Conservation (phyloP, 1,284 basidiomycete species). For the Cutaneotrichosporon spelunceum region DNA sequence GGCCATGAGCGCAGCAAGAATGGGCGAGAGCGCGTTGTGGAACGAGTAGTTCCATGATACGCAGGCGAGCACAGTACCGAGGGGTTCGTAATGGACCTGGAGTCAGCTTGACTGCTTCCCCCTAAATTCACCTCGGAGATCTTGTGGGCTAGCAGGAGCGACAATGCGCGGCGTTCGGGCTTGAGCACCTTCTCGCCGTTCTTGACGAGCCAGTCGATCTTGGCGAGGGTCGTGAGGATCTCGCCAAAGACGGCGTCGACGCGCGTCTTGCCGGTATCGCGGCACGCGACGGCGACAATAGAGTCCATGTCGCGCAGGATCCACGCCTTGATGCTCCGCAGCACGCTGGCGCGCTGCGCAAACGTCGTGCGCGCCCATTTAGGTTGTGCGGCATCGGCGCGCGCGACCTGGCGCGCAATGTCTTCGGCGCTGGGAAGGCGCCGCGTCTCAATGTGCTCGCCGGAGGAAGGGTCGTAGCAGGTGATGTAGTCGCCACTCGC, state of each 20-base stretch:
- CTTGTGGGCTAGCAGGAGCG: constrained; percentile 82
- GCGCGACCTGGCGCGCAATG: constrained; percentile 66
- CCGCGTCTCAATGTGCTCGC: constrained; percentile 53
- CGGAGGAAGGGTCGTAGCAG: constrained; percentile 85
- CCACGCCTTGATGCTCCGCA: constrained; percentile 85
- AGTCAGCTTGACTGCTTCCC: constrained; percentile 23
- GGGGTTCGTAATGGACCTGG: constrained; percentile 82
- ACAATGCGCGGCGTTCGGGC: constrained; percentile 68
- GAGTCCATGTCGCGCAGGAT: constrained; percentile 69
- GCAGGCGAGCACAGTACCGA: constrained; percentile 88
- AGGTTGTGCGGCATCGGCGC: constrained; percentile 66
- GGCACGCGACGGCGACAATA: constrained; percentile 82
- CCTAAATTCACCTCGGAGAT: constrained; percentile 47
- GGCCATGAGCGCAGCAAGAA: constrained; percentile 81
- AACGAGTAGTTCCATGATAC: constrained; percentile 77
- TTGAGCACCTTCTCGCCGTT: constrained; percentile 71
- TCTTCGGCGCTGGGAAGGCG: constrained; percentile 65
- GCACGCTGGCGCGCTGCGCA: constrained; percentile 69
- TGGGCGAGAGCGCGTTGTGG: constrained; percentile 90
- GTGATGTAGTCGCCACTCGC: constrained; percentile 62
- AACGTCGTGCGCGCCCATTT: constrained; percentile 71
- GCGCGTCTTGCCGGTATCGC: constrained; percentile 94
- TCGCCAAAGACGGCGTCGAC: constrained; percentile 87
- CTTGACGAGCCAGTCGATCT: constrained; percentile 71
- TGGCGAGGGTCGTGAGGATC: constrained; percentile 81